phyloP scores from a whole-genome alignment of 2,329 filamentous ascomycete genomes.

The Fusarium floridanum region DNA sequence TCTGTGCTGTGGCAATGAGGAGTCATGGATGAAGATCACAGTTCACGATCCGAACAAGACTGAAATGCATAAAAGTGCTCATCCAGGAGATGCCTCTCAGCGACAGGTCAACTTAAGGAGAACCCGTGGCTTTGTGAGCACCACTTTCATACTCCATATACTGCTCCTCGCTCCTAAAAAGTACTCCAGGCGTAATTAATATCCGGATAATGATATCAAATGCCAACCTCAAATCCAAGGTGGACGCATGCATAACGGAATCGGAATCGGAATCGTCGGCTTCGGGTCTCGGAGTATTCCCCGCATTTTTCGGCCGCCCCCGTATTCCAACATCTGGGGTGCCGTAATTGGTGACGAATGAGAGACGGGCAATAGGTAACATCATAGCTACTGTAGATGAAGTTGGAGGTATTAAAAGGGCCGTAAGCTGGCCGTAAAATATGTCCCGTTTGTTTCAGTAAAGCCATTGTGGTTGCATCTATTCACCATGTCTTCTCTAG shows the following conservation, averaged over 20 bases:
- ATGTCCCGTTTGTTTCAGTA: not conserved
- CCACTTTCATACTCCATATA: not conserved
- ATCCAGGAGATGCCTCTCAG: not conserved
- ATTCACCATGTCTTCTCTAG: slow-evolving; percentile 28
- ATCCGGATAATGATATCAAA: not conserved
- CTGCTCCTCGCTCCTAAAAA: not conserved
- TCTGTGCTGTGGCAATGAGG: not conserved
- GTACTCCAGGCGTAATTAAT: not conserved
- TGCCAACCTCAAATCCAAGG: not conserved
- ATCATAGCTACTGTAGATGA: not conserved
- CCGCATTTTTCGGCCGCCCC: not conserved
- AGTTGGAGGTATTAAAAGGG: not conserved
- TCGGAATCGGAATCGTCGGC: slow-evolving; percentile 9
- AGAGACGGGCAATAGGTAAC: slow-evolving; percentile 3
- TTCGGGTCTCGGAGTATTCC: not conserved
- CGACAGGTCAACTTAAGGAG: not conserved
- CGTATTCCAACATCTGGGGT: not conserved
- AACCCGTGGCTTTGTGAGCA: not conserved
- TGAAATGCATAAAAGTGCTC: not conserved
- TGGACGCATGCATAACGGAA: not conserved
- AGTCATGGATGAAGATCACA: not conserved
- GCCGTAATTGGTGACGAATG: not conserved
- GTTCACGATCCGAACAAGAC: no score
- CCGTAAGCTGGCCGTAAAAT: not conserved
- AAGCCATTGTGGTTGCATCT: not conserved